Base-by-base conservation (phyloP, 305 asterid genomes). In the Fraxinus sp. region DNA sequence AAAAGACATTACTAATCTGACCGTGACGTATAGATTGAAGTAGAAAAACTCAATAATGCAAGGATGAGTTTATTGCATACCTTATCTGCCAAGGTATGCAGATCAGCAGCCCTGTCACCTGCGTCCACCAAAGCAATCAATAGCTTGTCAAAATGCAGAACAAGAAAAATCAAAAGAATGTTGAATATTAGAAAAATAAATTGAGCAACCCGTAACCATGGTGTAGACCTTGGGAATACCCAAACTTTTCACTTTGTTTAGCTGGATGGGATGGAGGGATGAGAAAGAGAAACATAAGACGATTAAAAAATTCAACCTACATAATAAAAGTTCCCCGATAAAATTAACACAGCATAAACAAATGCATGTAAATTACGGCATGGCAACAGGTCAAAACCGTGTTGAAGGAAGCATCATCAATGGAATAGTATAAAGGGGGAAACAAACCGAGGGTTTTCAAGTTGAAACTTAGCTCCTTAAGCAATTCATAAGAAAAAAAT, bases 81-180 rank as follows among this genome's bases (percentile, higher is more conserved):
- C 97, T 96, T 92, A 79, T 92, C 98, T 16, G 98, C 87, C 84
- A 89, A 85, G 86, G 86, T 92, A 86, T 92, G 96, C 85, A 91
- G 86, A 83, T 91, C 98, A 83, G 84, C 91, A 82, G 86, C 89
- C 87, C 93, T 86, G 84, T 92, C 97, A 84, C 95, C 99, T 96
- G 90, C 86, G 79, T 84, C 10, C 83, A 83, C 83, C 82, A 82
- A 64, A 57, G 77, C 16, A 86, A 87, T 57, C 75, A 22, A 82
- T 39, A 81, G 79, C 79, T 83, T 26, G 62, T 85, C 86, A 88
- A 79, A 43, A 71, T 71, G 41, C 37, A 32, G 43, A 14, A 71
- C 22, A 32, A 77, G 32, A 59, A 7, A 59, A 24, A 57, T 78
- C 71, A 16, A 35, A 77, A 71, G 22, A 32, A 32, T 6, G 76